Evolutionary conservation across 2,329 filamentous ascomycete genomes (phyloP).

Genomic region (Xylariaceae sp.): DNA sequence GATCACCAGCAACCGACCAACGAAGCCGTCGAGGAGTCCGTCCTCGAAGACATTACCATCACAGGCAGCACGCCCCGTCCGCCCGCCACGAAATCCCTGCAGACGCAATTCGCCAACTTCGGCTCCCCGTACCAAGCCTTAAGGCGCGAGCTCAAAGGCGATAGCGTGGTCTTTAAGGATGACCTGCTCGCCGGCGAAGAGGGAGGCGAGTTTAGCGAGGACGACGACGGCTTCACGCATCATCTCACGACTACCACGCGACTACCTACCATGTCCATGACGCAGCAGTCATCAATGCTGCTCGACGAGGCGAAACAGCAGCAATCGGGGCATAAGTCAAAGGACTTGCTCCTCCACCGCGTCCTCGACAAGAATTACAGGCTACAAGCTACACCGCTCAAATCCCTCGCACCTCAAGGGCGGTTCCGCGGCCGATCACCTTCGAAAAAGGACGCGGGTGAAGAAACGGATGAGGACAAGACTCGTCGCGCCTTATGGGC

Average conservation of each 20-base stretch:
- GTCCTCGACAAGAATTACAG: slow-evolving; percentile 96
- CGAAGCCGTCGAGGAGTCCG: slow-evolving; percentile 58
- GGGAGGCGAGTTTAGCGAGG: slow-evolving; percentile 37
- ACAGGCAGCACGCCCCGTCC: slow-evolving; percentile 65
- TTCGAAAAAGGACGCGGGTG: slow-evolving; percentile 24
- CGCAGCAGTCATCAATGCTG: slow-evolving; percentile 54
- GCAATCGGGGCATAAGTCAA: slow-evolving; percentile 37
- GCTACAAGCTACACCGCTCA: slow-evolving; percentile 84
- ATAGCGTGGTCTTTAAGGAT: slow-evolving; percentile 36
- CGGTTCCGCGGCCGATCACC: slow-evolving; percentile 26
- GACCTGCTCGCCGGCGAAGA: slow-evolving; percentile 31
- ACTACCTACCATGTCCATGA: slow-evolving; percentile 60
- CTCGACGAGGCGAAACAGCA: slow-evolving; percentile 38
- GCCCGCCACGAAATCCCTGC: slow-evolving; percentile 45
- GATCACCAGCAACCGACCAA: slow-evolving; percentile 28
- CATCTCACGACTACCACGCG: slow-evolving; percentile 51
- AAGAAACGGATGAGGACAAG: slow-evolving; percentile 32
- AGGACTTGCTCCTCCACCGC: slow-evolving; percentile 80
- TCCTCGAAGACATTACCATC: slow-evolving; percentile 61
- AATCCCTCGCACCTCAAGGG: slow-evolving; percentile 35
- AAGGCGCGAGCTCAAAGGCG: slow-evolving; percentile 59
- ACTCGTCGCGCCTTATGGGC: slow-evolving; percentile 42
- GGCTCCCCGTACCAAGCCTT: slow-evolving; percentile 74
- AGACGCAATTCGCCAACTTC: slow-evolving; percentile 56
- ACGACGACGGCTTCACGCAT: slow-evolving; percentile 42